Evolutionary conservation across 2,329 filamentous ascomycete species (phyloP).

Genomic region (Tolypocladium cylindrosporum): DNA sequence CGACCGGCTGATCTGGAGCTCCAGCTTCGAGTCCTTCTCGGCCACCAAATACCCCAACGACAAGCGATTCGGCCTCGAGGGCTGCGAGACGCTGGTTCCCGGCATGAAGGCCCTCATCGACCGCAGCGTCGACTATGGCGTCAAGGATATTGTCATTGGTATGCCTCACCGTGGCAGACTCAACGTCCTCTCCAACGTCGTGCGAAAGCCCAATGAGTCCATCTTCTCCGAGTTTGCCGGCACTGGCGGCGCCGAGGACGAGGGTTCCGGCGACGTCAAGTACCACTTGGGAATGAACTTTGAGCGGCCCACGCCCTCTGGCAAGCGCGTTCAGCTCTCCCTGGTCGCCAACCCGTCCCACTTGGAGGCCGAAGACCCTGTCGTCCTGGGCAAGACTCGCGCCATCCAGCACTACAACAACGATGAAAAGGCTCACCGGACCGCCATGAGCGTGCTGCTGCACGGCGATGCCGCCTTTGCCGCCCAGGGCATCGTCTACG

Average conservation of each 20-base stretch:
- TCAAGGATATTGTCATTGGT: constrained; percentile 98
- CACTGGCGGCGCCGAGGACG: constrained; percentile 75
- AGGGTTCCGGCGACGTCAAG: constrained; percentile 97
- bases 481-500: constrained; percentile 94
- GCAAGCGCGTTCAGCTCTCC: constrained; percentile 98
- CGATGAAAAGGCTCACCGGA: constrained; percentile 79
- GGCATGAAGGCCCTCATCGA: constrained; percentile 99
- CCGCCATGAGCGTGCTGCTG: constrained; percentile 89
- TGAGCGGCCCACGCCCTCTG: constrained; percentile 92
- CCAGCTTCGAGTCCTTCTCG: constrained; percentile 91
- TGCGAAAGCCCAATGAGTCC: constrained; percentile 97
- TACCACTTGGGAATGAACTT: constrained; percentile 99
- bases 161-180: constrained; percentile 99
- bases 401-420: constrained; percentile 99
- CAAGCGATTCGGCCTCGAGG: constrained; percentile 97
- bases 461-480: constrained; percentile 97
- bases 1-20: constrained; percentile 96
- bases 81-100: constrained; percentile 90
- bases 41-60: constrained; percentile 98
- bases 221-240: constrained; percentile 98
- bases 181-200: constrained; percentile 96
- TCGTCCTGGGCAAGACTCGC: constrained; percentile 93
- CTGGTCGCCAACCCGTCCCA: constrained; percentile 97
- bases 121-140: constrained; percentile 93
- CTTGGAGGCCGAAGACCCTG: constrained; percentile 94